phyloP scores from a whole-genome alignment of 2,329 filamentous ascomycete genomes.

The Colletotrichum musicola region DNA sequence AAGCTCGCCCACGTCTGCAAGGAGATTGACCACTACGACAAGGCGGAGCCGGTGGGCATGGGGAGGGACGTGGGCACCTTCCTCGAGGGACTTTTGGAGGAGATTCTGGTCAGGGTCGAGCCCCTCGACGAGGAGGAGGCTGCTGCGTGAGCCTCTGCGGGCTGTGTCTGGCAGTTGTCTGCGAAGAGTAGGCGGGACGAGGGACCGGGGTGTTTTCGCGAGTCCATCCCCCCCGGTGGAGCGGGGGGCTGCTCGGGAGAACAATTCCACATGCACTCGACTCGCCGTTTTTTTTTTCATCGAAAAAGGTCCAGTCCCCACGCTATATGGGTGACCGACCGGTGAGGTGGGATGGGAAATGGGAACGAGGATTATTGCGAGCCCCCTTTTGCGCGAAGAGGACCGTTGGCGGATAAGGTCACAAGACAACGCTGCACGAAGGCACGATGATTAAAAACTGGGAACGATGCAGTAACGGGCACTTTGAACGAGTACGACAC shows the following conservation, averaged over 20 bases:
- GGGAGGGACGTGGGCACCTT: slow-evolving; percentile 90
- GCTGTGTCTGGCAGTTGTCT: slow-evolving; percentile 7
- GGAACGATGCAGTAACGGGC: neutral
- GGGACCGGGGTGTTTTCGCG: slow-evolving; percentile 8
- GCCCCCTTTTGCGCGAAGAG: neutral
- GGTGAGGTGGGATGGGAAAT: slow-evolving; percentile 20
- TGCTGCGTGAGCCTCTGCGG: slow-evolving; percentile 35
- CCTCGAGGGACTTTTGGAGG: slow-evolving; percentile 91
- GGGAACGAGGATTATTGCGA: slow-evolving; percentile 14
- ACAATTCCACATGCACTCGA: slow-evolving; percentile 6
- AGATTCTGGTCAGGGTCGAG: slow-evolving; percentile 92
- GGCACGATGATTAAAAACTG: neutral
- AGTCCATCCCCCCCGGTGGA: neutral
- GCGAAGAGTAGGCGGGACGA: slow-evolving; percentile 1
- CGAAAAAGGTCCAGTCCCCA: neutral
- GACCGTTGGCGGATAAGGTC: slow-evolving; percentile 15
- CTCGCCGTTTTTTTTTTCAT: neutral
- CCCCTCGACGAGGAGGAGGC: slow-evolving; percentile 80
- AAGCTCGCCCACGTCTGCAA: slow-evolving; percentile 87
- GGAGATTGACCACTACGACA: slow-evolving; percentile 91
- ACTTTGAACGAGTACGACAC: slow-evolving; percentile 16
- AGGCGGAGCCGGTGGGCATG: slow-evolving; percentile 91
- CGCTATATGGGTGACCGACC: neutral
- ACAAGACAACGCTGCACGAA: slow-evolving; percentile 15
- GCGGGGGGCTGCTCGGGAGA: no score